A percentile compares a stretch with the other conserved stretches of the same genome.
Conservation (phyloP, 768 basidiomycete species). For the Leccinum aurantiacum region DNA sequence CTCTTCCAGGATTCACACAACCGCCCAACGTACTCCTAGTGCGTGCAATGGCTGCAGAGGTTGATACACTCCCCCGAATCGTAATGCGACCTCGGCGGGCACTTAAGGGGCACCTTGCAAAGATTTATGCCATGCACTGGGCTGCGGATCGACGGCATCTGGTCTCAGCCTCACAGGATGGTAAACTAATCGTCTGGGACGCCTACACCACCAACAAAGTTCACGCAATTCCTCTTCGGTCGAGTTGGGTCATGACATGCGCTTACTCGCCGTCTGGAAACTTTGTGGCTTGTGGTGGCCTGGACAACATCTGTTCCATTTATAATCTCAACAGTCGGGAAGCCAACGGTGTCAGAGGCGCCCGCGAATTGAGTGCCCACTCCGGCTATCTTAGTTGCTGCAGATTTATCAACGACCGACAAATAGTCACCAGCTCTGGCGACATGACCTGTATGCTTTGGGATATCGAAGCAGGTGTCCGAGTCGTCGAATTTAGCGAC, state of each 20-base stretch:
- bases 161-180: slow-evolving; percentile 99
- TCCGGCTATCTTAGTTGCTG: slow-evolving; percentile 98
- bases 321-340: slow-evolving; percentile 88
- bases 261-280: slow-evolving; percentile 97
- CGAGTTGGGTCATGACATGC: slow-evolving; percentile 99
- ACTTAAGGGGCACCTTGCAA: slow-evolving; percentile 95
- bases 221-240: slow-evolving; percentile 96
- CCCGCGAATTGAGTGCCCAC: slow-evolving; percentile 94
- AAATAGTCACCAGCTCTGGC: slow-evolving; percentile 96
- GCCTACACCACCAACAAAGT: slow-evolving; percentile 99
- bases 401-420: slow-evolving; percentile 97
- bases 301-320: slow-evolving; percentile 99
- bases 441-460: slow-evolving; percentile 99
- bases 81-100: slow-evolving; percentile 95
- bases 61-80: slow-evolving; percentile 93
- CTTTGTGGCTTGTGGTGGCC: slow-evolving; percentile 96
- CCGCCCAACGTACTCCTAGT: slow-evolving; percentile 49
- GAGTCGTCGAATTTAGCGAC: slow-evolving; percentile 98
- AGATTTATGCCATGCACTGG: slow-evolving; percentile 99
- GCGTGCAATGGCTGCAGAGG: slow-evolving; percentile 97
- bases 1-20: slow-evolving; percentile 7
- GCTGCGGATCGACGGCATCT: slow-evolving; percentile 95
- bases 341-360: slow-evolving; percentile 77
- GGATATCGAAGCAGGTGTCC: slow-evolving; percentile 97
- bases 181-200: slow-evolving; percentile 99